Base-by-base conservation (phyloP, 2,329 filamentous ascomycete genomes). In the Aulographum hederae region DNA sequence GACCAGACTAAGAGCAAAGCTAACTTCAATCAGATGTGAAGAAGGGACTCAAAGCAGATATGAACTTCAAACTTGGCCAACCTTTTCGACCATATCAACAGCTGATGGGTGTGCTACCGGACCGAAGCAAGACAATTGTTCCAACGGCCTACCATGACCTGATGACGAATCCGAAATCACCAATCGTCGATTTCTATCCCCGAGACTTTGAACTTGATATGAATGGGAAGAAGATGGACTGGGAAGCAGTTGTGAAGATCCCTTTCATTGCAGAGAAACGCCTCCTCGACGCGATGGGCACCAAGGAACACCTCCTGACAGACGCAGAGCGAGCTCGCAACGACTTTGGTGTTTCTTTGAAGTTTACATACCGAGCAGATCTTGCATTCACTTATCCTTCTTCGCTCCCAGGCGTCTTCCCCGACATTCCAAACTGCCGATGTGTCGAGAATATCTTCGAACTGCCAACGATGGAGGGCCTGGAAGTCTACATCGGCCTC, bases 211-310 rank as follows among this genome's bases (percentile, higher is more conserved):
- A 91, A 41, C 65, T 98, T 26, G 91, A 98, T 50, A 95, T 98
- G 89, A 95, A 98, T 44, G 91, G 89, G 37, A 98, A 98, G 62
- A 98, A 93, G 60, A 91, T 93, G 78, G 91, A 98, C 40, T 98
- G 89, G 89, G 89, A 98, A 51, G 89, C 89, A 18, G 86, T 98
- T 23, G 84, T 98, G 40, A 98, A 95, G 55, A 98, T 98, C 46
- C 89, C 89, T 0, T 98, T 98, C 55, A 98, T 98, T 39, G 82
- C 98, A 36, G 86, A 98, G 52, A 72, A 77, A 44, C 72, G 89
- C 17, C 61, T 98, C 2, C 63, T 98, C 34, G 58, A 63, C 23
- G 89, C 86, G 5, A 94, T 98, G 79, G 75, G 67, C 12, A 74
- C 84, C 5, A 84, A 77, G 50, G 85, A 95, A 40, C 61, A 74